Base-by-base conservation (phyloP, 768 basidiomycete genomes). In the Leccinum subgranulosum region DNA sequence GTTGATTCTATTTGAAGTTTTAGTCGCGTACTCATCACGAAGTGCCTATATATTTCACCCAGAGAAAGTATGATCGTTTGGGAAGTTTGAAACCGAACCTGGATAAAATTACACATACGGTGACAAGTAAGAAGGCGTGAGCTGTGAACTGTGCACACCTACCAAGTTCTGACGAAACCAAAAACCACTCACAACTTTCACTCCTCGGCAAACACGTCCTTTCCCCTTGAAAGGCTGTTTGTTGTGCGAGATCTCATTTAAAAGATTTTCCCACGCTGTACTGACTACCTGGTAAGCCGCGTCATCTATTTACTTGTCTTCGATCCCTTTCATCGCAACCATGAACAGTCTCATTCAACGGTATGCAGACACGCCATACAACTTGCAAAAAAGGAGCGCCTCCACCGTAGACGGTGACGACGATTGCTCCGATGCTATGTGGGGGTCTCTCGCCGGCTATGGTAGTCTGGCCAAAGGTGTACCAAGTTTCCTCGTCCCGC, bases 371-470 rank as follows among this genome's bases (percentile, higher is more conserved):
- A 81, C 81, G 73, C 83, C 72, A 33, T 73, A 76, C 48, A 78
- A 84, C 67, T 74, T 84, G 4, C 74, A 77, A 57, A 80, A 76
- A 61, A 81, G 81, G 14, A 60, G 61, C 36, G 78, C 76, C 51
- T 69, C 73, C 36, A 71, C 79, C 2, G 71, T 77, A 5, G 83
- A 77, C 5, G 84, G 88, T 48, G 85, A 90, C 43, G 84, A 84
- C 19, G 82, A 84, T 45, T 77, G 81, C 61, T 80, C 83, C 29
- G 86, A 88, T 63, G 75, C 81, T n/a, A 79, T 81, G 69, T 94
- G 91, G 91, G 91, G 90, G 15, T 93, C 92, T 41, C 70, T 82
- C 63, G 90, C 84, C n/a, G 92, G 90, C 61, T 90, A 88, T 71
- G 91, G 91, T 23, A 86, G 79, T 68, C 66, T 92, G 49, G 79